Evolutionary conservation across 148 eudicot genomes (phyloP), one percentile per base, ranked within the genome.

Genomic region (Cornus florida): DNA sequence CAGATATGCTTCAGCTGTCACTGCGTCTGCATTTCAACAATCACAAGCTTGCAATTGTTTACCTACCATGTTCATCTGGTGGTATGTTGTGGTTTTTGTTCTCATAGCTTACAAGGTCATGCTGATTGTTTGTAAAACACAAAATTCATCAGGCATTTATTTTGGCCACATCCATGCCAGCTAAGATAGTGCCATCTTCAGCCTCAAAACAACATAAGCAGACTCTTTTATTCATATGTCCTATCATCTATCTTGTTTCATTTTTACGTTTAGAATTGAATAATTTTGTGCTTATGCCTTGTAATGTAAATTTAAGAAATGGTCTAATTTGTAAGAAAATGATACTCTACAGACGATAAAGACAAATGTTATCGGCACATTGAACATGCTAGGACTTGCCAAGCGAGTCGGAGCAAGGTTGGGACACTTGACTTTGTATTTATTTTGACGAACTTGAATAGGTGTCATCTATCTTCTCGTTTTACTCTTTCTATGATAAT

Each of bases 381-480:
- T 95, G 70, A 95, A 95, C 86, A 95, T 95, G 99, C 86, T 95
- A 84, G 99, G 99, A 78, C 97, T 95, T 82, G 97, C 97, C 77
- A 95, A 95, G 88, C 91, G 99, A 74, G 99, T 95, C 33, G 99
- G 99, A 81, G 99, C 99, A 75, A 95, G 99, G 99, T 95, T 76
- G 57, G 82, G 35, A 22, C 31, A 38, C 4, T 68, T 22, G 3
- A 19, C 48, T 72, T 17, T 77, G 62, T 73, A 4, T 35, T 16
- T 32, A 13, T 10, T 17, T 28, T 28, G 28, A 28, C 1, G 28
- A 62, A 59, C 20, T 22, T 41, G 48, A 22, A 13, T 41, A 38
- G 50, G 48, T 11, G 24, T 50, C 71, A 28, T 28, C 1, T 69
- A 17, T 33, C 22, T 62, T 53, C 66, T 19, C 6, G n/a, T 20